phyloP scores from a whole-genome alignment of 208 protist genomes.

The Leishmania tropica region DNA sequence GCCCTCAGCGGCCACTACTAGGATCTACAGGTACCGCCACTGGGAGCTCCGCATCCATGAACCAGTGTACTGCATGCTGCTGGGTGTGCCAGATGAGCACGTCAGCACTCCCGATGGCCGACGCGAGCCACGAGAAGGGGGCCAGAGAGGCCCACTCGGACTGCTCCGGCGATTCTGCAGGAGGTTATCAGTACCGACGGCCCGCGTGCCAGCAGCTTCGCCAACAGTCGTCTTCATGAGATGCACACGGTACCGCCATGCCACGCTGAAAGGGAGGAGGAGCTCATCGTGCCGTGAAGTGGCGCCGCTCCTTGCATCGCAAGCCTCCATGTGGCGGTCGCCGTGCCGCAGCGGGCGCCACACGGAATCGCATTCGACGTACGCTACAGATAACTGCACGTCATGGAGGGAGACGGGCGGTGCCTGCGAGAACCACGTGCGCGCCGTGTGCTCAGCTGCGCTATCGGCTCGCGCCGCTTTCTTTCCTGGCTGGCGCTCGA shows the following conservation, averaged over 20 bases:
- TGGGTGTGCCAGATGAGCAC: neutral
- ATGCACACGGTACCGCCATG: slow-evolving; percentile 16
- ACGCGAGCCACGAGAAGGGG: neutral
- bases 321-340: neutral
- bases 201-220: neutral
- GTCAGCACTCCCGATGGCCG: slow-evolving; percentile 1
- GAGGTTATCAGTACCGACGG: neutral
- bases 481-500: neutral
- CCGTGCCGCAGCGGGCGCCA: neutral
- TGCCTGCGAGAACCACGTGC: neutral
- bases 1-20: neutral
- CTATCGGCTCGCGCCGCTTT: neutral
- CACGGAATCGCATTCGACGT: slow-evolving; percentile 10
- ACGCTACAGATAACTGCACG: slow-evolving; percentile 21
- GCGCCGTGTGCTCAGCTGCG: neutral
- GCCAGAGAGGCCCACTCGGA: neutral
- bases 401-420: slow-evolving; percentile 24
- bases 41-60: slow-evolving; percentile 17
- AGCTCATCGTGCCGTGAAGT: neutral
- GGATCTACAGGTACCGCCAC: slow-evolving; percentile 14
- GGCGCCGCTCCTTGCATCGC: neutral
- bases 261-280: slow-evolving; percentile 6
- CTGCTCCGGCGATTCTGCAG: neutral
- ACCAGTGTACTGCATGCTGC: slow-evolving; percentile 11
- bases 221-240: slow-evolving; percentile 4